Conservation (phyloP, 441 rosid species). For the Breynia disticha region DNA sequence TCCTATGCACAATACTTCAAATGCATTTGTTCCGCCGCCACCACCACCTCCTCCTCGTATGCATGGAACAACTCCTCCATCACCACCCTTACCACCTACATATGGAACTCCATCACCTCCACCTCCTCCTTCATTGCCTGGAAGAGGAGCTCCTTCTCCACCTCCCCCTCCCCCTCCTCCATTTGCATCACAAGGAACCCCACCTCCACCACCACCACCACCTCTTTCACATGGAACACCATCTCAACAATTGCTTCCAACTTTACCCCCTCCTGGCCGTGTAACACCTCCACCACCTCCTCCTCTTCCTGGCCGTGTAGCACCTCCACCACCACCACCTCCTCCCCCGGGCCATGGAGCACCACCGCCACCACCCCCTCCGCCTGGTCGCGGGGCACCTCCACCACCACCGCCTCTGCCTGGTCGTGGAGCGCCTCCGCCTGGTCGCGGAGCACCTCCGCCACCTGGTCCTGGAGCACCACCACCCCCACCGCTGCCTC, state of each 20-base stretch:
- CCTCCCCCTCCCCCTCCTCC: slow-evolving; percentile 4
- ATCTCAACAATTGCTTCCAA: slow-evolving; percentile 36
- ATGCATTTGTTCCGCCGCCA: slow-evolving; percentile 5
- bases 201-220: slow-evolving; percentile 32
- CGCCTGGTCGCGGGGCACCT: slow-evolving; percentile 18
- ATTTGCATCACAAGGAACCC: background rate
- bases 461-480: slow-evolving; percentile 22
- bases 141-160: background rate
- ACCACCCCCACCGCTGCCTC: slow-evolving; percentile 21
- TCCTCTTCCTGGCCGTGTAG: slow-evolving; percentile 18
- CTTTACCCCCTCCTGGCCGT: slow-evolving; percentile 15
- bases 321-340: slow-evolving; percentile 15
- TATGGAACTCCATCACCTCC: slow-evolving; percentile 11
- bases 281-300: slow-evolving; percentile 18
- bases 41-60: slow-evolving; percentile 17
- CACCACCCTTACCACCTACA: slow-evolving; percentile 1
- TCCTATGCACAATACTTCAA: slow-evolving; percentile 3
- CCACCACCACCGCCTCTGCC: slow-evolving; percentile 39
- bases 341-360: slow-evolving; percentile 4
- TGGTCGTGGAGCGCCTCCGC: slow-evolving; percentile 22
- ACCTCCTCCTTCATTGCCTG: slow-evolving; percentile 2
- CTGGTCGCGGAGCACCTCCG: slow-evolving; percentile 34
- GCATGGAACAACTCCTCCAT: background rate
- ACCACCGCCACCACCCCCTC: slow-evolving; percentile 30
- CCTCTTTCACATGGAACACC: slow-evolving; percentile 19